phyloP scores from a whole-genome alignment of 345 rosid genomes.

The Leavenworthia alabamica region DNA sequence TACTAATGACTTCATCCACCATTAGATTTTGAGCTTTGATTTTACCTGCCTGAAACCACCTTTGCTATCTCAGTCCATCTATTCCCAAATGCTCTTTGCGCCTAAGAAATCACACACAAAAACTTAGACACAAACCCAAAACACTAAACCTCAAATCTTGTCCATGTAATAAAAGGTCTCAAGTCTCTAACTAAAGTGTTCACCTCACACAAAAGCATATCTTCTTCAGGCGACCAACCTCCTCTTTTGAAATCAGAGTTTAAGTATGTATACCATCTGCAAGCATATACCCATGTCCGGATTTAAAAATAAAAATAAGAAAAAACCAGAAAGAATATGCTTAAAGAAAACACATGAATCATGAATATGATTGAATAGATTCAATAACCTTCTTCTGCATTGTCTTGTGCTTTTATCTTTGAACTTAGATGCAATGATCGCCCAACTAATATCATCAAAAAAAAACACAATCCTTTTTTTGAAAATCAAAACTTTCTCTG shows the following conservation, averaged over 20 bases:
- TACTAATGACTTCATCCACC: background rate
- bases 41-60: conserved; percentile 99
- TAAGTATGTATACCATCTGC: conserved; percentile 92
- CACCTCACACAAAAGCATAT: conserved; percentile 88
- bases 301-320: background rate
- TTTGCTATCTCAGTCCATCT: conserved; percentile 99
- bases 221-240: conserved; percentile 98
- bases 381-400: conserved; percentile 84
- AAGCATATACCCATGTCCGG: background rate
- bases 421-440: conserved; percentile 82
- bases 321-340: background rate
- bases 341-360: background rate
- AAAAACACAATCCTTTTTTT: conserved; percentile 1
- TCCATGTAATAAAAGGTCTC: conserved; percentile 14
- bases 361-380: background rate
- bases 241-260: conserved; percentile 97
- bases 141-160: background rate
- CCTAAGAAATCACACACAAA: conserved; percentile 36
- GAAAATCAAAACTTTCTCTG: background rate
- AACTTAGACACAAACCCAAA: background rate
- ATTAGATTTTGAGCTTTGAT: background rate
- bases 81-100: conserved; percentile 84
- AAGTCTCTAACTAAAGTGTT: background rate
- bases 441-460: conserved; percentile 55
- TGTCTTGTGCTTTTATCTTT: conserved; percentile 95